Percentiles rank a stretch among this genome's conserved stretches.
Conservation (phyloP, 1,284 basidiomycete species). For the Bondarzewia mesenterica region DNA sequence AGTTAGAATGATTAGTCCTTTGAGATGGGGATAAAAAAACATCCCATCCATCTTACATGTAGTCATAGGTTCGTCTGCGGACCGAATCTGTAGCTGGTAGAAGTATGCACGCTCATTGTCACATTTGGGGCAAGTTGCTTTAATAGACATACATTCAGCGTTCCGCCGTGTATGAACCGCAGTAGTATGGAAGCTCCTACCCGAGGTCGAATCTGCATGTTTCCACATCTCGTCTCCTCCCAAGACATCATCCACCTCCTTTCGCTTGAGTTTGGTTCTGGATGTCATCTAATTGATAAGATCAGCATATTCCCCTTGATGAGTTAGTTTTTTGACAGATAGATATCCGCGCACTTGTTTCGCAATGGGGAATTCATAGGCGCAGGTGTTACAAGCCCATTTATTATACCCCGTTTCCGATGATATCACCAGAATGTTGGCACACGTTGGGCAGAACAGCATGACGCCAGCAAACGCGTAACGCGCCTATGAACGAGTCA, state of each 20-base stretch:
- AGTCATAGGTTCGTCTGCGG: conserved; percentile 96
- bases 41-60: conserved; percentile 61
- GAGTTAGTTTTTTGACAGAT: conserved; percentile 9
- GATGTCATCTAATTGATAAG: conserved; percentile 77
- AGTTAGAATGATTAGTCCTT: conserved; percentile 5
- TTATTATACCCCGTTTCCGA: conserved; percentile 72
- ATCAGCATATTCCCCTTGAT: conserved; percentile 1
- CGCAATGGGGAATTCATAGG: conserved; percentile 86
- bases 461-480: conserved; percentile 29
- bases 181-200: conserved; percentile 32
- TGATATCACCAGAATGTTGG: conserved; percentile 84
- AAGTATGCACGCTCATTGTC: conserved; percentile 88
- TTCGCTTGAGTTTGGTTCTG: conserved; percentile 74
- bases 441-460: conserved; percentile 95
- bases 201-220: conserved; percentile 85
- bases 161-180: background rate
- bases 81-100: conserved; percentile 93
- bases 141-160: background rate
- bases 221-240: conserved; percentile 94
- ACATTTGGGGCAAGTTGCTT: conserved; percentile 85
- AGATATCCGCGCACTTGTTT: conserved; percentile 50
- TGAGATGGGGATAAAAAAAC: conserved; percentile 3
- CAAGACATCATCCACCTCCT: conserved; percentile 89
- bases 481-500: background rate
- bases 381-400: conserved; percentile 92